Base-by-base conservation (phyloP, 352 stramenopile species). In the Globisporangium solare region DNA sequence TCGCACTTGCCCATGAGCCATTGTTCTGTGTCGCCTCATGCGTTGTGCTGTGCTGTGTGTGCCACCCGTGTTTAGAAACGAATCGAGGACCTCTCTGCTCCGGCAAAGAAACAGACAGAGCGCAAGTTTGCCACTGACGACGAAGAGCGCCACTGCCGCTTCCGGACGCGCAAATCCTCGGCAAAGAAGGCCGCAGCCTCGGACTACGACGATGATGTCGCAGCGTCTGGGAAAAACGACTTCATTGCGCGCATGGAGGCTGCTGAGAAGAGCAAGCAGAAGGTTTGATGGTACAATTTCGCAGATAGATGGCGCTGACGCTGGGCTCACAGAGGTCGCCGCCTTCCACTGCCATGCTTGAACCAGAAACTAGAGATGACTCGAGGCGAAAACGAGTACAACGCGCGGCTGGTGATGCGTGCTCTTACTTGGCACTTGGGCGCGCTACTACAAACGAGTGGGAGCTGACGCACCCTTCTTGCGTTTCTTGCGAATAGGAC, bases 221-320 rank as follows among this genome's bases (percentile, higher is more conserved):
- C 50, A 48, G 17, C 37, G 18, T 40, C 43, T 4, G 46, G 40
- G 2, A 49, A 50, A 2, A 65, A 61, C 39, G 71, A 74, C 20
- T 92, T 92, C 49, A 74, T 94, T 39, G 72, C 78, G 46, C 68
- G 84, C 0, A 94, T 92, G 82, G 82, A 94, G 51, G 80, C 80
- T 17, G 74, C 79, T 11, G 84, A 94, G 66, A 76, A 70, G 43
- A 92, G 89, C 61, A 74, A 77, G 12, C 80, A 83, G 58, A 90
- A 91, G 75, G 82, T 89, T 45, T 47, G 63, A 15, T 1, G 24
- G 24, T 27, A 27, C 24, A 27, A 27, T 27, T 27, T 27, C 2
- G 24, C 24, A 27, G 24, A 27, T 27, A 27, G 24, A 5, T 27
- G 24, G 24, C 24, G 24, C 24, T 5, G 24, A 27, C 24, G 24